phyloP scores from a whole-genome alignment of 202 grass and related monocot genomes.

The Zoysia matrella region DNA sequence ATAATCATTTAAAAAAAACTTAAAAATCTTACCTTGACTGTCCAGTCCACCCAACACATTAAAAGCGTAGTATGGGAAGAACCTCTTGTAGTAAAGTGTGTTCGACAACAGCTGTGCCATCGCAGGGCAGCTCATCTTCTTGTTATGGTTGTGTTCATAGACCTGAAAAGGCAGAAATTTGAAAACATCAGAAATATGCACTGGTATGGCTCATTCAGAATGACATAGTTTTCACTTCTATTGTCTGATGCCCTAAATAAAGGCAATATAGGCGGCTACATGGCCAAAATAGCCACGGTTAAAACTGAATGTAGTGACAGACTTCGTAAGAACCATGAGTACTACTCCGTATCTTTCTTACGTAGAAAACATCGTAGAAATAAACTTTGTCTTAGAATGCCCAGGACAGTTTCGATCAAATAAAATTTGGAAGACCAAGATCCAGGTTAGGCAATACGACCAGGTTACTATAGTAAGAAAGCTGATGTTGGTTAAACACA shows the following conservation, averaged over 20 bases:
- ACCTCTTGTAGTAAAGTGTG: slow-evolving; percentile 92
- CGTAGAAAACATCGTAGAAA: background rate
- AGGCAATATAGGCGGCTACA: slow-evolving; percentile 19
- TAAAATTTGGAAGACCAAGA: background rate
- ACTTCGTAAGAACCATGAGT: background rate
- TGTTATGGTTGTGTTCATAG: slow-evolving; percentile 93
- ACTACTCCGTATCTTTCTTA: background rate
- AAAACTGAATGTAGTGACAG: slow-evolving; percentile 5
- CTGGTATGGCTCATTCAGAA: slow-evolving; percentile 19
- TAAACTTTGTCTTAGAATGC: background rate
- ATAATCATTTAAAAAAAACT: background rate
- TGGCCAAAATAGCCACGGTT: background rate
- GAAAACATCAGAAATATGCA: background rate
- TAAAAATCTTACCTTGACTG: slow-evolving; percentile 49
- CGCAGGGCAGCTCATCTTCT: slow-evolving; percentile 93
- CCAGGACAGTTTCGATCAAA: background rate
- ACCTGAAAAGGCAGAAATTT: slow-evolving; percentile 47
- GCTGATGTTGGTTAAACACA: background rate
- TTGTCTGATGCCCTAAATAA: background rate
- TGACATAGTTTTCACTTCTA: background rate
- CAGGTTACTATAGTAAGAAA: background rate
- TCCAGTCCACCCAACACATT: slow-evolving; percentile 90
- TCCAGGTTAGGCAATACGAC: background rate
- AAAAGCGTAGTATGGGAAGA: slow-evolving; percentile 92
- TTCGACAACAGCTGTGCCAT: slow-evolving; percentile 88